Evolutionary conservation across 1,284 basidiomycete species (phyloP), one percentile per base, ranked within the genome.

Genomic region (Melanopsichium pennsylvanicum): DNA sequence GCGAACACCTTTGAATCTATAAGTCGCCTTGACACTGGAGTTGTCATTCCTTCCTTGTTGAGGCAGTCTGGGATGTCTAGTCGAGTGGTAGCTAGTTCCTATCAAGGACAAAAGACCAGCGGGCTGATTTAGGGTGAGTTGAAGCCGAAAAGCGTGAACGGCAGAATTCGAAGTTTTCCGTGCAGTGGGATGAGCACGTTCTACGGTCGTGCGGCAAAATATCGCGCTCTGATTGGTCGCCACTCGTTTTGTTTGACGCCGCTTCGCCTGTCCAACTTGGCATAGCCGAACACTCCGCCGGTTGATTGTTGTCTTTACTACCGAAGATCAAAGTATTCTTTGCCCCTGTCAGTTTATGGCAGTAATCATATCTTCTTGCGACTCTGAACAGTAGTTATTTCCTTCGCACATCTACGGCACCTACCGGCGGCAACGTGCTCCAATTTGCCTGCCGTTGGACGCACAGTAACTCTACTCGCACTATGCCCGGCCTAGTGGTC

Each of bases 341-440:
- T n/a, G n/a, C n/a, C n/a, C n/a, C n/a, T n/a, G n/a, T n/a, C n/a
- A n/a, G n/a, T n/a, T n/a, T n/a, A n/a, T n/a, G n/a, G n/a, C 15
- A 16, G 9, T 3, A n/a, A 29, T n/a, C 5, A 18, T 12, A 18
- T 3, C 15, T 18, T 34, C n/a, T 26, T 40, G 27, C 27, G 27
- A 29, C 27, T 7, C 7, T 13, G 39, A 8, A 12, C 32, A 9
- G 35, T 27, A 21, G 25, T 5, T 23, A 18, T 21, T 23, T 23
- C 16, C n/a, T 19, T 7, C 18, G 18, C 10, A 13, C 23, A 27
- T 22, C 40, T 37, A 43, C 45, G 54, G 54, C 45, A 43, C 15
- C 27, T 29, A 26, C 45, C 54, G 46, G 34, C 54, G 46, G 46
- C 46, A 57, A 57, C 46, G 54, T 49, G 54, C 54, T 35, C n/a